Evolutionary conservation across 441 rosid genomes (phyloP).

Genomic region (Jatropha multifida): DNA sequence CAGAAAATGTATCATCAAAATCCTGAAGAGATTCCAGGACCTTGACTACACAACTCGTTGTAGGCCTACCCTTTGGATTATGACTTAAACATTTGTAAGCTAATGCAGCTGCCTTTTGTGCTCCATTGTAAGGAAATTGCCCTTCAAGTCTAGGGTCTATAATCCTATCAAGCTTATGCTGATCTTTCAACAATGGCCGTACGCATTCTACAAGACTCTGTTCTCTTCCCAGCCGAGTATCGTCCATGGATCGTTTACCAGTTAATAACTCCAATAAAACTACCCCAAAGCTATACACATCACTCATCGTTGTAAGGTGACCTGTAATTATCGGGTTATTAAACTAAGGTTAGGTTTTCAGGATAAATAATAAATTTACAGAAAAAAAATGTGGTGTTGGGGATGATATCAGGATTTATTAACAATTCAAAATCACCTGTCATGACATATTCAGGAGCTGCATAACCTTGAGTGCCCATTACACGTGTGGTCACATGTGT

Average conservation of each 20-base stretch:
- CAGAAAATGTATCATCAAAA: slow-evolving; percentile 41
- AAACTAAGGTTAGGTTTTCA: slow-evolving; percentile 10
- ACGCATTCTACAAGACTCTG: slow-evolving; percentile 71
- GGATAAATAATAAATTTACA: not conserved
- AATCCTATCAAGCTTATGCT: slow-evolving; percentile 44
- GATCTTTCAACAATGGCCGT: slow-evolving; percentile 54
- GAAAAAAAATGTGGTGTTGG: not conserved
- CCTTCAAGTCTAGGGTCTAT: slow-evolving; percentile 71
- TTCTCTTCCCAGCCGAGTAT: slow-evolving; percentile 41
- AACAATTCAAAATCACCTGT: slow-evolving; percentile 46
- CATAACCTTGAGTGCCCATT: slow-evolving; percentile 89
- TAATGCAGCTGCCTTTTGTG: slow-evolving; percentile 50
- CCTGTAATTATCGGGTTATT: slow-evolving; percentile 44
- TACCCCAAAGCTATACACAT: slow-evolving; percentile 85
- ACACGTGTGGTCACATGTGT: slow-evolving; percentile 77
- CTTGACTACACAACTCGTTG: slow-evolving; percentile 57
- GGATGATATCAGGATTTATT: not conserved
- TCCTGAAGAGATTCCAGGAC: slow-evolving; percentile 60
- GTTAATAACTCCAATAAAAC: slow-evolving; percentile 71
- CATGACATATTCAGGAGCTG: slow-evolving; percentile 84
- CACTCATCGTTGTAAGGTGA: slow-evolving; percentile 80
- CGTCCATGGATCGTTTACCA: slow-evolving; percentile 64
- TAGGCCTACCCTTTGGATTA: slow-evolving; percentile 62
- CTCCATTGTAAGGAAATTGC: slow-evolving; percentile 52
- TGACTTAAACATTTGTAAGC: slow-evolving; percentile 68